Percentiles rank a stretch among this genome's conserved stretches.
Conservation (phyloP, 83 land plant species). For the Picea abies region DNA sequence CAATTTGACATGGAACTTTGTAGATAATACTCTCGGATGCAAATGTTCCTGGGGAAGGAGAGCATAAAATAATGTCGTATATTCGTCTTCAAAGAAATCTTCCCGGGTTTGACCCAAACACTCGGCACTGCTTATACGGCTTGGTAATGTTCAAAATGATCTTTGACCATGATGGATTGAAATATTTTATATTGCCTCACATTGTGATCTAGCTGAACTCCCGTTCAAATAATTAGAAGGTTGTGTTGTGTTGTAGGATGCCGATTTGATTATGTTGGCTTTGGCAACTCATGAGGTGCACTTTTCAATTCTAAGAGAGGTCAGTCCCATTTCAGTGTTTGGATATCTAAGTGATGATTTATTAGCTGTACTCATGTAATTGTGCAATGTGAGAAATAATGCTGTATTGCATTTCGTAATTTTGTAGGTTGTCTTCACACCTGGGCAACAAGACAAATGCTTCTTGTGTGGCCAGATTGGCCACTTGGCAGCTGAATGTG, state of each 20-base stretch:
- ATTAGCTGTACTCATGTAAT: background rate
- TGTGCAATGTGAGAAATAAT: background rate
- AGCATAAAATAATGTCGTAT: constrained; percentile 79
- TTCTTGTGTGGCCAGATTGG: too few species aligned
- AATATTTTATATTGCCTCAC: background rate
- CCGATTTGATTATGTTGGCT: constrained; percentile 76
- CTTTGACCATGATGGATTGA: background rate
- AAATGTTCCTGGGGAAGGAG: constrained; percentile 86
- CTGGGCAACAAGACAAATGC: too few species aligned
- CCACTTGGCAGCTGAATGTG: too few species aligned
- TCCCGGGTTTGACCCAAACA: constrained; percentile 67
- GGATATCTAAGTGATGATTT: too few species aligned
- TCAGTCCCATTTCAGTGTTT: background rate
- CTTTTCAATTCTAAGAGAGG: constrained; percentile 25
- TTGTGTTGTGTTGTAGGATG: constrained; percentile 42
- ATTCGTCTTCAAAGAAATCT: constrained; percentile 60
- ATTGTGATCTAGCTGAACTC: background rate
- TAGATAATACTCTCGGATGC: constrained; percentile 76
- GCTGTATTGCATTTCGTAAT: background rate
- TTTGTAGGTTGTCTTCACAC: background rate
- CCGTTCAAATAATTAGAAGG: too few species aligned
- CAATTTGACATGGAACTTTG: constrained; percentile 11
- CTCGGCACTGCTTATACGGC: constrained; percentile 75
- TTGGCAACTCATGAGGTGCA: constrained; percentile 60
- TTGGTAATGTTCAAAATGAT: constrained; percentile 14